Base-by-base conservation (phyloP, 768 basidiomycete species). In the Amanita exitialis region DNA sequence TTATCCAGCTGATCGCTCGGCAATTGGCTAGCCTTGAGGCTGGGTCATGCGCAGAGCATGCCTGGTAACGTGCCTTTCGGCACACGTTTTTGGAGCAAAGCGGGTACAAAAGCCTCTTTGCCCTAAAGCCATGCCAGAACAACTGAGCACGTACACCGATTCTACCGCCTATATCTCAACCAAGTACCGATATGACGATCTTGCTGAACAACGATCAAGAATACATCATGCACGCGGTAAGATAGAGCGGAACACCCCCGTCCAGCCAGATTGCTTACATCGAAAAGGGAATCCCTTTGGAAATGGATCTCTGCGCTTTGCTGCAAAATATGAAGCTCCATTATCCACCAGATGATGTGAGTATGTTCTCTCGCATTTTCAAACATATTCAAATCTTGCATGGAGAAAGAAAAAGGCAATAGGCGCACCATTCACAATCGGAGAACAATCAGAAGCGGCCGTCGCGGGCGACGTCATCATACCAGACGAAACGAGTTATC, bases 221-320 rank as follows among this genome's bases (percentile, higher is more conserved):
- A 12, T 51, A 44, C 50, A 20, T 27, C 20, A 44, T 27, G 34
- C 42, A 37, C 20, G 50, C 44, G 34, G 50, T 51, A 28, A 43
- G 39, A 18, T n/a, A 7, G 23, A 18, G 18, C 13, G 13, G 21
- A 37, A n/a, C 6, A 16, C 20, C 25, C 8, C 28, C 18, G 21
- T 9, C 15, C 25, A 2, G 7, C 10, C 3, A 0, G 39, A 20
- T 27, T 28, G 20, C 51, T 53, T 13, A 47, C 28, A 18, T 37
- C 7, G 15, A 9, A 4, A 9, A 60, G 44, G 46, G 32, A 35
- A 32, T 49, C 34, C 55, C 61, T 13, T 52, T 62, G 52, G 72
- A 75, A 46, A 61, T 75, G 52, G 76, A 81, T 61, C 66, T 82
- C 23, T 81, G 80, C 58, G 68, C 71, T 43, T 64, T 81, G 0